These are phyloP conservation scores for Eimeria zaria DNA, from an alignment of 169 alveolate species.

Conservation along the genomic window DNA sequence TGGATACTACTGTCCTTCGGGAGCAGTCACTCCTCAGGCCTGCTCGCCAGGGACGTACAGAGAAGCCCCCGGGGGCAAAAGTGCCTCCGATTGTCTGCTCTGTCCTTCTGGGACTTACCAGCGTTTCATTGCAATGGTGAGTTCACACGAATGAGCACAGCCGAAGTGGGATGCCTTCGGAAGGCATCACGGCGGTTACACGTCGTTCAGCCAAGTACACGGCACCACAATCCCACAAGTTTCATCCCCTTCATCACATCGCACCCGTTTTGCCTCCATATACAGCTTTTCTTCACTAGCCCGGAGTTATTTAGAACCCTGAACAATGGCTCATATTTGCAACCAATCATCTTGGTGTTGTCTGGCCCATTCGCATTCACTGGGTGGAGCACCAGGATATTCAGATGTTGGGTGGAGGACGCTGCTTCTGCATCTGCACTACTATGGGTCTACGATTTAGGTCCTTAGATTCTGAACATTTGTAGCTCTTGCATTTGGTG, in stretches of 20 bases:
- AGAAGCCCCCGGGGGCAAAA: constrained; percentile 48
- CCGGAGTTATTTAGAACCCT: neutral
- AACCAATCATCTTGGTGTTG: neutral
- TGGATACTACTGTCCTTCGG: constrained; percentile 81
- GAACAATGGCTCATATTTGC: neutral
- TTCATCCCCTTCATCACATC: neutral
- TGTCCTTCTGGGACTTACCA: constrained; percentile 89
- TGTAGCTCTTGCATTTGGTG: neutral
- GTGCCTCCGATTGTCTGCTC: constrained; percentile 81
- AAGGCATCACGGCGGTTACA: neutral
- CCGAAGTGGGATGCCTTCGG: neutral
- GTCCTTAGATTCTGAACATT: neutral
- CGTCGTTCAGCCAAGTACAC: neutral
- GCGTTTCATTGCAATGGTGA: constrained; percentile 77
- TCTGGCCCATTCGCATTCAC: neutral
- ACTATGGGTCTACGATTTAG: neutral
- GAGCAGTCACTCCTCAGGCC: constrained; percentile 63
- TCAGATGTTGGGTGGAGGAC: neutral
- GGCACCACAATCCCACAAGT: neutral
- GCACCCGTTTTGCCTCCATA: neutral
- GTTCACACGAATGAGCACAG: neutral
- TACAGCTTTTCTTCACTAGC: neutral
- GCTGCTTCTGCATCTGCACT: neutral
- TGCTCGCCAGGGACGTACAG: constrained; percentile 82
- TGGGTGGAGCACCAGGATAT: neutral